Percentiles rank a stretch among this genome's conserved stretches.
Evolutionary conservation across 352 stramenopile genomes (phyloP).

Genomic region (Proteromonas lacertae): DNA sequence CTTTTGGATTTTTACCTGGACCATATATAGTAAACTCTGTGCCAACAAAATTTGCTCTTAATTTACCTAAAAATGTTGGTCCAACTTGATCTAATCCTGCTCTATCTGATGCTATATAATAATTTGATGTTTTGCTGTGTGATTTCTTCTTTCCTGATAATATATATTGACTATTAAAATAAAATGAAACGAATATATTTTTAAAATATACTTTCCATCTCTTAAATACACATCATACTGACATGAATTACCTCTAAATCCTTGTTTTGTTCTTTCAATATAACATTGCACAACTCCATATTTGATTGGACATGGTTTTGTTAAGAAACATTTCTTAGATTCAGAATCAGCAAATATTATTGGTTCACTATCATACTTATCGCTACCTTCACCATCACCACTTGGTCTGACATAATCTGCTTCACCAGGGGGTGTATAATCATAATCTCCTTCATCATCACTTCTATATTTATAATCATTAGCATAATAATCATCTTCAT

Average conservation of each 20-base stretch:
- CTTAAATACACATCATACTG: slow-evolving; percentile 26
- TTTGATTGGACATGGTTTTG: slow-evolving; percentile 27
- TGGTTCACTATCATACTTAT: too few relatives aligned
- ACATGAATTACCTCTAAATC: slow-evolving; percentile 55
- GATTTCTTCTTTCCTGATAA: slow-evolving; percentile 69
- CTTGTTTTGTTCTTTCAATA: slow-evolving; percentile 51
- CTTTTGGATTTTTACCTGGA: slow-evolving; percentile 51
- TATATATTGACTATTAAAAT: too few relatives aligned
- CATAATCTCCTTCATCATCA: too few relatives aligned
- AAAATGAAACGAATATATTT: too few relatives aligned
- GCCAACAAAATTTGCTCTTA: slow-evolving; percentile 77
- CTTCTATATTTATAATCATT: too few relatives aligned
- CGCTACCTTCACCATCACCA: too few relatives aligned
- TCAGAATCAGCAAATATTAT: slow-evolving; percentile 13
- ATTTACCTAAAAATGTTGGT: slow-evolving; percentile 66
- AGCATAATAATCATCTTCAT: too few relatives aligned
- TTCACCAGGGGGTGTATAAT: too few relatives aligned
- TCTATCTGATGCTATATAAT: slow-evolving; percentile 43
- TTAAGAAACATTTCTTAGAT: slow-evolving; percentile 20
- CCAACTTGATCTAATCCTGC: slow-evolving; percentile 50
- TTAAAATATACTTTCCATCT: too few relatives aligned
- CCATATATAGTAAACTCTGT: slow-evolving; percentile 67
- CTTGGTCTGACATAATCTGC: too few relatives aligned
- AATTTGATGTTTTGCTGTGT: slow-evolving; percentile 85
- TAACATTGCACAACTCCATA: slow-evolving; percentile 65